Base-by-base conservation (phyloP, 2,329 filamentous ascomycete genomes). In the Aaosphaeria pasadenensis region DNA sequence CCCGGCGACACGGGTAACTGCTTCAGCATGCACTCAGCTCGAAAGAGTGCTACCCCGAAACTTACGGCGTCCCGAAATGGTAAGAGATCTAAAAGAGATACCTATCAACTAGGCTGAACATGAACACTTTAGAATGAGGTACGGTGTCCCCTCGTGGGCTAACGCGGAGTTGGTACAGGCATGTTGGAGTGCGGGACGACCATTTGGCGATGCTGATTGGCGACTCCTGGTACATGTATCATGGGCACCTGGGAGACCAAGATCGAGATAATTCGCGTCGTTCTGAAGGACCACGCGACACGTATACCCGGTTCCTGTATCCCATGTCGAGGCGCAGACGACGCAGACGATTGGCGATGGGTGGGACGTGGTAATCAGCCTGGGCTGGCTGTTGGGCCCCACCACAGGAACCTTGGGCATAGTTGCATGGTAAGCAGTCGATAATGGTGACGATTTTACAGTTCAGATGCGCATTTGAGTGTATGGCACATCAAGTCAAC, bases 321-420 rank as follows among this genome's bases (percentile, higher is more conserved):
- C 33, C 9, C 24, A 46, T 30, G 44, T 39, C 44, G 44, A 43
- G 49, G 47, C 43, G 48, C 43, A 53, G 39, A n/a, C 35, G 7
- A 5, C 30, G 31, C 54, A 52, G 42, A 58, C 56, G 53, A 57
- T 51, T 33, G 40, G 45, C 43, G 49, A 44, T 44, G 45, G 46
- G 46, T 47, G 42, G 30, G 33, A 43, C 33, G 40, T 43, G 39
- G 45, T 50, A 49, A 45, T 38, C 36, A 43, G 42, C 11, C 17
- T 24, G 17, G 17, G 17, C 17, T 24, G 17, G 17, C 17, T 24
- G 17, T 24, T 24, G 17, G 17, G 17, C 17, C 17, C 17, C 17
- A 24, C 17, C 17, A 24, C 17, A 24, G 17, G 17, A 24, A 24
- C 17, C 17, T 24, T 24, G 17, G 17, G 17, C 17, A 24, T 24